Conservation (phyloP, 176 grass and related monocot genomes). For the Carex myosuroides region DNA sequence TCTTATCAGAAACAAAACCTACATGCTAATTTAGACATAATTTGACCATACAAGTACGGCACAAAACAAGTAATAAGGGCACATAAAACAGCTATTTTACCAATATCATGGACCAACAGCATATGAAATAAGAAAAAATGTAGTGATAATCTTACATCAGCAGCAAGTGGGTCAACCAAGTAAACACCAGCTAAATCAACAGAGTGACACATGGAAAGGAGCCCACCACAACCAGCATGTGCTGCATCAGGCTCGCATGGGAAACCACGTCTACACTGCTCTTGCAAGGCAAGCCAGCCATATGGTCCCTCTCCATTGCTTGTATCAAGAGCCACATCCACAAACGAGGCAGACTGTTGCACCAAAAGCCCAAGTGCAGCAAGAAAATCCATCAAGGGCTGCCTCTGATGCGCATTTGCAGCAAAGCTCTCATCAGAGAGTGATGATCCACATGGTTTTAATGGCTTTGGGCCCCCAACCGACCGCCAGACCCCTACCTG, state of each 20-base stretch:
- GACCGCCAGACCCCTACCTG: conserved; percentile 80
- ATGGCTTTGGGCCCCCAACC: conserved; percentile 53
- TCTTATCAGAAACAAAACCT: neutral
- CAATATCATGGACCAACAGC: neutral
- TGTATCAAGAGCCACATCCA: conserved; percentile 86
- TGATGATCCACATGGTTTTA: conserved; percentile 47
- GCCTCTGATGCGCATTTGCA: conserved; percentile 37
- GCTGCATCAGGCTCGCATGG: conserved; percentile 83
- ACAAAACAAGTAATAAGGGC: neutral
- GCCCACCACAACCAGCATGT: conserved; percentile 93
- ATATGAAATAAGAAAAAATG: neutral
- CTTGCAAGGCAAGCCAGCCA: conserved; percentile 78
- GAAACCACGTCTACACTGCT: conserved; percentile 75
- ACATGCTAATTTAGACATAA: neutral
- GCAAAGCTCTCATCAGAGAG: conserved; percentile 41
- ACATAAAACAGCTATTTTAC: neutral
- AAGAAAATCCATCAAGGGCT: conserved; percentile 85
- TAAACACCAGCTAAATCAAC: conserved; percentile 87
- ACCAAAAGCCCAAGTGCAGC: conserved; percentile 73
- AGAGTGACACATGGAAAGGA: conserved; percentile 80
- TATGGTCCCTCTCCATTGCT: conserved; percentile 76
- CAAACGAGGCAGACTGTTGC: conserved; percentile 86
- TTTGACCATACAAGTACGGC: neutral
- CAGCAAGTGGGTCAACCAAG: conserved; percentile 87
- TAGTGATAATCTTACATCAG: conserved; percentile 56